These are phyloP conservation scores for Meyerozyma elateridarum DNA, from an alignment of 1,139 yeast genomes.

Conservation along the genomic window DNA sequence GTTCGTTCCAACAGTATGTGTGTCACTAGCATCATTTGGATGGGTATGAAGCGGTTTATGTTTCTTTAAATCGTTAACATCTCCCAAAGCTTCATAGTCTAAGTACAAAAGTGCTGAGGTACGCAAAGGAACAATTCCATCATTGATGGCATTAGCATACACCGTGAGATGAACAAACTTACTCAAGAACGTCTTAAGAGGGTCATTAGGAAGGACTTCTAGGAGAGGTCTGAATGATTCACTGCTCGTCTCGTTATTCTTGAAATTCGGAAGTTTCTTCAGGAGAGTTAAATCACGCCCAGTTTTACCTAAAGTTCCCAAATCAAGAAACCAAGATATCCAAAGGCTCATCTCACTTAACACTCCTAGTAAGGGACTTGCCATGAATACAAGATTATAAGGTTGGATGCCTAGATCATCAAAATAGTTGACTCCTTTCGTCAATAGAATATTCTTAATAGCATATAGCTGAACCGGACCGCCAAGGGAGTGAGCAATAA, in stretches of 20 bases:
- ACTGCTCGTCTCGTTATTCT: constrained; percentile 9
- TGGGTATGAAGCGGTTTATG: constrained; percentile 1
- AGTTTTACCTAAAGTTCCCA: constrained; percentile 25
- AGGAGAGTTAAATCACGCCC: constrained; percentile 24
- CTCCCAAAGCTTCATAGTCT: constrained; percentile 22
- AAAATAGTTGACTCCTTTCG: constrained; percentile 17
- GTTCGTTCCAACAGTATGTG: not conserved
- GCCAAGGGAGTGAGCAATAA: constrained; percentile 24
- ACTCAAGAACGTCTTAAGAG: constrained; percentile 16
- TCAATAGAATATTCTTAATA: constrained; percentile 17
- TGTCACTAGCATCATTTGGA: not conserved
- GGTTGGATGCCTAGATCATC: constrained; percentile 14
- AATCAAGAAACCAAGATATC: constrained; percentile 22
- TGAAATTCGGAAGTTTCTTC: constrained; percentile 15
- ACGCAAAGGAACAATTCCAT: constrained; percentile 24
- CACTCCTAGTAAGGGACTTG: constrained; percentile 23
- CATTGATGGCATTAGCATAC: constrained; percentile 24
- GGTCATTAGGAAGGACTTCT: constrained; percentile 22
- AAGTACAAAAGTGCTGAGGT: constrained; percentile 21
- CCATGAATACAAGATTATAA: constrained; percentile 21
- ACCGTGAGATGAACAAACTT: constrained; percentile 18
- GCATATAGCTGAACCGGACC: constrained; percentile 24
- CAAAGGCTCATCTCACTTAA: constrained; percentile 22
- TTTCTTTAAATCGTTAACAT: constrained; percentile 9
- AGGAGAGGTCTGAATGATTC: constrained; percentile 17